These are phyloP conservation scores for Alternaria arbusti DNA, from an alignment of 2,329 filamentous ascomycete genomes.

Conservation along the genomic window DNA sequence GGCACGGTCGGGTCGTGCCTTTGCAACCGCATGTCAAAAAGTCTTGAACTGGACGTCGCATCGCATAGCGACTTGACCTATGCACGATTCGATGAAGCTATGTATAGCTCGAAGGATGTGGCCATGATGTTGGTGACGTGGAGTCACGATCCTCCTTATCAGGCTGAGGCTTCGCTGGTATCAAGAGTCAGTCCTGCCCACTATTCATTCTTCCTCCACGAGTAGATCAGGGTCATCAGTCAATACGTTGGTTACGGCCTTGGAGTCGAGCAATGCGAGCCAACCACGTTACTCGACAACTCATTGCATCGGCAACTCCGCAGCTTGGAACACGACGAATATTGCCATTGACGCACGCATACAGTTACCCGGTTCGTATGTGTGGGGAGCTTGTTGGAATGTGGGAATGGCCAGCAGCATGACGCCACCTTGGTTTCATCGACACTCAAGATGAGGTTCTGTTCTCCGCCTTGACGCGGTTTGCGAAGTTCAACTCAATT, in stretches of 20 bases:
- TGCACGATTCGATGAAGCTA: not conserved
- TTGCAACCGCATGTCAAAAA: not conserved
- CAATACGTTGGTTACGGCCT: not conserved
- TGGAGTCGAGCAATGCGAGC: not conserved
- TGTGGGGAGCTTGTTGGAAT: not conserved
- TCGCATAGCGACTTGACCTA: not conserved
- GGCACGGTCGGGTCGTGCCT: slow-evolving; percentile 2
- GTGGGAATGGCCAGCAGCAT: not conserved
- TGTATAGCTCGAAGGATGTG: not conserved
- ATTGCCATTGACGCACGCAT: not conserved
- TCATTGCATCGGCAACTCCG: slow-evolving; percentile 5
- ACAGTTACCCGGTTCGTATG: not conserved
- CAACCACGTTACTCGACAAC: not conserved
- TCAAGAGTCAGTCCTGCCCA: slow-evolving; percentile 9
- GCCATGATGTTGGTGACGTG: not conserved
- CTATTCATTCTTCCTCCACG: not conserved
- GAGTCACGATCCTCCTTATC: slow-evolving; percentile 1
- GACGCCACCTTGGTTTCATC: slow-evolving; percentile 8
- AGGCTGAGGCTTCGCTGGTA: slow-evolving; percentile 4
- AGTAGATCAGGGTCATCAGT: not conserved
- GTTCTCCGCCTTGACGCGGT: slow-evolving; percentile 15
- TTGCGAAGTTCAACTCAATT: not conserved
- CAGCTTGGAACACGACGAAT: not conserved
- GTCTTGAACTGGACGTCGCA: not conserved
- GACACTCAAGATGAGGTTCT: not conserved